These are phyloP conservation scores for Elongisporangium anandrum DNA, from an alignment of 352 stramenopile species.

Conservation along the genomic window DNA sequence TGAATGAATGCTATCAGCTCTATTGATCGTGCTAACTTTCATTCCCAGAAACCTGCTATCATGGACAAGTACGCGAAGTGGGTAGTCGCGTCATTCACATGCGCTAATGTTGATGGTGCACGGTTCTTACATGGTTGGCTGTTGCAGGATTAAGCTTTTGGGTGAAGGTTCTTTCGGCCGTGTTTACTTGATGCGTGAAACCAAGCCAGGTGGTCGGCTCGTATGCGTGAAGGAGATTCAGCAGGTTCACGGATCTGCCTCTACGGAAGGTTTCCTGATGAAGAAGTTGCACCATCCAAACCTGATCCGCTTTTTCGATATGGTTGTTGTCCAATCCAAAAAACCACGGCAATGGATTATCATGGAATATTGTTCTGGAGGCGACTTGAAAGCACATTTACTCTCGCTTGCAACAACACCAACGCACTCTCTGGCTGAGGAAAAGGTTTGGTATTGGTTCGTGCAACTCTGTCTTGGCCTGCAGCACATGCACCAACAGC, in stretches of 20 bases:
- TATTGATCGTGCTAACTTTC: background rate
- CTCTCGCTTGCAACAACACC: background rate
- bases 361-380: conserved; percentile 92
- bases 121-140: background rate
- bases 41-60: background rate
- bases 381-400: conserved; percentile 43
- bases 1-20: background rate
- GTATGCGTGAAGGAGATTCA: conserved; percentile 88
- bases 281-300: conserved; percentile 86
- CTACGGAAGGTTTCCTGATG: conserved; percentile 68
- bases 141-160: conserved; percentile 48
- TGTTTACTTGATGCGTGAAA: conserved; percentile 89
- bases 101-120: background rate
- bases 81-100: background rate
- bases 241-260: conserved; percentile 30
- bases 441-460: conserved; percentile 88
- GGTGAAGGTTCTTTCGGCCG: conserved; percentile 90
- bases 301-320: conserved; percentile 85
- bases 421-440: conserved; percentile 47
- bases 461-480: conserved; percentile 88
- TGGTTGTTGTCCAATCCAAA: conserved; percentile 27
- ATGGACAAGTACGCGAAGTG: conserved; percentile 55
- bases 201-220: conserved; percentile 38
- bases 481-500: conserved; percentile 83
- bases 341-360: conserved; percentile 64